A percentile compares a stretch with the other conserved stretches of the same genome.
phyloP scores from a whole-genome alignment of 768 basidiomycete genomes.

The Trametes meyenii region DNA sequence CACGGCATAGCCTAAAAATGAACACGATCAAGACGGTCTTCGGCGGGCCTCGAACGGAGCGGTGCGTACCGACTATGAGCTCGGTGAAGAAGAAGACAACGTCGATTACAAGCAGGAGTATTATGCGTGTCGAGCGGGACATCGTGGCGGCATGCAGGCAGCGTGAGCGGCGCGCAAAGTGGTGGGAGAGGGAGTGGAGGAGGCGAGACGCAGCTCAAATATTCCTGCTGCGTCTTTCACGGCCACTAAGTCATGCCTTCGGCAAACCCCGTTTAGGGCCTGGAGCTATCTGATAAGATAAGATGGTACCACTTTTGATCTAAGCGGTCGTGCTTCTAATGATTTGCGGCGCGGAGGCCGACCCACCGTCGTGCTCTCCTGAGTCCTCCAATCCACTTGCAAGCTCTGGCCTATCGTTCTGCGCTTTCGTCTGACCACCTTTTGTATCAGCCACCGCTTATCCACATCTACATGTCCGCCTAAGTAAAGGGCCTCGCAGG shows the following conservation, averaged over 20 bases:
- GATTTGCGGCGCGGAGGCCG: not conserved
- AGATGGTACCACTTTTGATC: not conserved
- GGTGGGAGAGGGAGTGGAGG: constrained; percentile 15
- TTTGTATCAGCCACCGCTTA: no score
- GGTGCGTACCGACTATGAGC: constrained; percentile 67
- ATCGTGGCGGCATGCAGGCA: constrained; percentile 34
- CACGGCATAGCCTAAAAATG: constrained; percentile 80
- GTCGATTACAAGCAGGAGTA: constrained; percentile 82
- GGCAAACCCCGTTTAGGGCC: constrained; percentile 4
- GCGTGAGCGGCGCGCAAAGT: constrained; percentile 8
- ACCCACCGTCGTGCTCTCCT: no score
- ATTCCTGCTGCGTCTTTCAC: not conserved
- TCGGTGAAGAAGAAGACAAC: constrained; percentile 86
- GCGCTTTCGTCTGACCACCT: no score
- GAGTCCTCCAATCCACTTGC: no score
- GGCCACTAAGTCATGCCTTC: constrained; percentile 16
- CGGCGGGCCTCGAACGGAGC: constrained; percentile 16
- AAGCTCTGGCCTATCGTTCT: no score
- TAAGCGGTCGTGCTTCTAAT: constrained; percentile 4
- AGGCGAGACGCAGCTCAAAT: not conserved
- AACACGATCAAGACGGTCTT: constrained; percentile 12
- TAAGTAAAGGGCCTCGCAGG: no score
- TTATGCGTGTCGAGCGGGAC: constrained; percentile 76
- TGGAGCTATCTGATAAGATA: constrained; percentile 21
- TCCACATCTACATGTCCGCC: no score